Evolutionary conservation across 495 filamentous ascomycete genomes (phyloP), one percentile per base, ranked within the genome.

Genomic region (Neurospora sp.): DNA sequence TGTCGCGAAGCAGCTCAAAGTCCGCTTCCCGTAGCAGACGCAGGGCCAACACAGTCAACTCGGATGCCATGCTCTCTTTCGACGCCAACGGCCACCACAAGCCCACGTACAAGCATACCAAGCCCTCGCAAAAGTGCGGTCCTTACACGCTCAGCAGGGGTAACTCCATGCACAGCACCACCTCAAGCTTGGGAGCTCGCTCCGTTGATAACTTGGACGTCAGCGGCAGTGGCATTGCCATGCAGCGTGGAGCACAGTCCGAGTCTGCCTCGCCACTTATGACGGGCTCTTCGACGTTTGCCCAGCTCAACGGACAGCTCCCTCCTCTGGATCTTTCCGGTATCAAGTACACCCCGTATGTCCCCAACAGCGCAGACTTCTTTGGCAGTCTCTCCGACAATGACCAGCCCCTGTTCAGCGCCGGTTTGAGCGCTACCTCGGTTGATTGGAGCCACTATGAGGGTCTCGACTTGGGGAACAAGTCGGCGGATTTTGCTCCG

Each of bases 61-160:
- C 94, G n/a, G 94, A 97, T 66, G 83, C 88, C 75, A 88, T 88
- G 39, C 86, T 98, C 75, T 93, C 92, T 44, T 89, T 96, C 74
- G 96, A 97, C 84, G 88, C 92, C 70, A 96, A 97, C 78, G 94
- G 95, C 74, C 94, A 98, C 81, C 94, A 97, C 86, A 95, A 95
- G 83, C 94, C 95, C 9, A 89, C 91, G 39, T 92, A 96, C 82
- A 94, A 94, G 83, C 92, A 95, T 80, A 91, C 96, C 83, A 91
- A 93, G 81, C 88, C 91, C 74, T 92, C 93, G 74, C 93, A 96
- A 79, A 91, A 93, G 81, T 91, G 87, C 77, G 92, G 93, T 71
- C 94, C 94, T 18, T 97, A 97, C 83, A 91, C 91, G 78, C 89
- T 94, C 72, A 90, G 88, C 72, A 89, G 92, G 69, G 89, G 87